phyloP scores from a whole-genome alignment of 176 grass and related monocot genomes.

The Carex littledalei region DNA sequence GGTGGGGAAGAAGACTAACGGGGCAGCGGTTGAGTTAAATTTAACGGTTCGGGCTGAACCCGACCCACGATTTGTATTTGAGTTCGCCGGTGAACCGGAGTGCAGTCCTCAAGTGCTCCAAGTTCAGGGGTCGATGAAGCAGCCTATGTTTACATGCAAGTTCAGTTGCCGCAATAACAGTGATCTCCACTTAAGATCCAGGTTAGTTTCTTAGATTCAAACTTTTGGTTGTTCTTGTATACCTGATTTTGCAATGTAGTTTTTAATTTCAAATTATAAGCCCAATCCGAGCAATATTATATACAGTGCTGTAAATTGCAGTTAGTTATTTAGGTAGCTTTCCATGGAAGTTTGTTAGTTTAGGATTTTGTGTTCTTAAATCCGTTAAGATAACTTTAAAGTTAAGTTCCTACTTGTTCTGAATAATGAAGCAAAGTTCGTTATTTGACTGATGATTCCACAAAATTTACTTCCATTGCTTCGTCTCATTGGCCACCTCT shows the following conservation, averaged over 20 bases:
- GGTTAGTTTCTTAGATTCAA: conserved; percentile 15
- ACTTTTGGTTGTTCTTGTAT: neutral
- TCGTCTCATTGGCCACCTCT: neutral
- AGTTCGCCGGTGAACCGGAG: conserved; percentile 91
- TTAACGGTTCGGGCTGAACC: conserved; percentile 69
- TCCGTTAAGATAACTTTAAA: neutral
- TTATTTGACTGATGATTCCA: neutral
- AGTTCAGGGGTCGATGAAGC: conserved; percentile 51
- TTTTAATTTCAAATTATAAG: neutral
- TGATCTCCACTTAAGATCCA: conserved; percentile 54
- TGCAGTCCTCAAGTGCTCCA: conserved; percentile 79
- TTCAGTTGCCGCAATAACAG: conserved; percentile 76
- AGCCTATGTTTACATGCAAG: conserved; percentile 95
- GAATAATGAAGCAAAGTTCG: neutral
- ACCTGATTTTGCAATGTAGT: neutral
- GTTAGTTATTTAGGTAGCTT: neutral
- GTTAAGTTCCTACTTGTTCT: neutral
- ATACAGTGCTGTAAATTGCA: neutral
- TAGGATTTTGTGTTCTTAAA: neutral
- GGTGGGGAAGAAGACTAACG: conserved; percentile 39
- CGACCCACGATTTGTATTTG: conserved; percentile 73
- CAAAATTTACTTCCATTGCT: neutral
- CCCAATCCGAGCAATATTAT: neutral
- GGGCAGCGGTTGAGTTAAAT: conserved; percentile 42
- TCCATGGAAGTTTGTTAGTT: neutral